Base-by-base conservation (phyloP, 345 rosid genomes). In the Rhizophora mangle region DNA sequence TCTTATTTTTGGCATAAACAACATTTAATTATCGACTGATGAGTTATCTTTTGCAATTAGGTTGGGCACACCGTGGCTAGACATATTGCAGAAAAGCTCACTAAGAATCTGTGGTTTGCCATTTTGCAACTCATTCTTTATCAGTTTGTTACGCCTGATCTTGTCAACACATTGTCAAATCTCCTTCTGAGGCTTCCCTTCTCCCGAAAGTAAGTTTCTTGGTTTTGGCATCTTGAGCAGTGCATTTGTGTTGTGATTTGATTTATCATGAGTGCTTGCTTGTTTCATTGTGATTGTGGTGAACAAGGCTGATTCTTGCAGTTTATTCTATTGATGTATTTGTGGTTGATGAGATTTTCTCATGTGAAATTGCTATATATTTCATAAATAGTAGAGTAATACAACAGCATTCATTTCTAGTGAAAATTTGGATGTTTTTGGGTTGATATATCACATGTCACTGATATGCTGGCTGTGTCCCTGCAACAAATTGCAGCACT, bases 31-130 rank as follows among this genome's bases (percentile, higher is more conserved):
- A 19, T 1, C 26, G 37, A 4, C 56, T 47, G 64, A 64, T 16
- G 58, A 56, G 20, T 72, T 59, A 4, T 63, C 54, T 53, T 68
- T 61, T 70, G 46, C 18, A 37, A 63, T 49, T 80, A 95, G 99
- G 89, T 95, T 71, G 99, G 85, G 21, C 98, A 92, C 85, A 94
- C 88, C 2, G 96, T 95, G 74, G 98, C 94, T 9, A 77, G 98
- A 76, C 99, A 95, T 83, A 62, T 66, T 53, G 96, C 97, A 0
- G 98, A 95, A 75, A 65, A 69, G 24, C 68, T 92, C 57, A 86
- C 99, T 16, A 92, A 84, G 84, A 86, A 88, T 67, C 76, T 92
- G 39, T 92, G 97, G 96, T 72, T 90, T 76, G 79, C 88, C n/a
- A 84, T 92, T 63, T 68, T 88, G 49, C 96, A 90, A 58, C 43